Evolutionary conservation across 805 yeast genomes (phyloP).

Genomic region (Teunomyces aglyptinius): DNA sequence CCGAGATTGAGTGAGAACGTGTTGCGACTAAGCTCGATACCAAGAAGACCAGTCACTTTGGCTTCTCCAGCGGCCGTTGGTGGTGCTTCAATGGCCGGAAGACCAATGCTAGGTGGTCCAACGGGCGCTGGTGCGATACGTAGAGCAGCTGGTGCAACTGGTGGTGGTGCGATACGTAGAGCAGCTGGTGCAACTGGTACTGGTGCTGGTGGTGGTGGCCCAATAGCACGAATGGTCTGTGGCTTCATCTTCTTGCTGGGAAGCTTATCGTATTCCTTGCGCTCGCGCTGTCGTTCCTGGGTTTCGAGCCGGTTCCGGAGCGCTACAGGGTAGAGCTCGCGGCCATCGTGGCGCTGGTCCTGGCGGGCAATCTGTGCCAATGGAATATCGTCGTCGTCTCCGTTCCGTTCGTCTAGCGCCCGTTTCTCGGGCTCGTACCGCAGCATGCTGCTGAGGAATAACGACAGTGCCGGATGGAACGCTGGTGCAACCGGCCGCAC

Average conservation of each 20-base stretch:
- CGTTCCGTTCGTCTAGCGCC: not conserved
- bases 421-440: not conserved
- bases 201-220: too few relatives aligned
- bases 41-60: conserved; percentile 18
- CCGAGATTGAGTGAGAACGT: not conserved
- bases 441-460: not conserved
- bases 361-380: not conserved
- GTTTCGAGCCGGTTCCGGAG: conserved; percentile 5
- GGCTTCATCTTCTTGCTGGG: conserved; percentile 11
- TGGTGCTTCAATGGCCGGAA: too few relatives aligned
- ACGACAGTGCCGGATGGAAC: too few relatives aligned
- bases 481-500: too few relatives aligned
- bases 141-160: too few relatives aligned
- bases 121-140: too few relatives aligned
- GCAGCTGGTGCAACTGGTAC: too few relatives aligned
- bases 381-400: not conserved
- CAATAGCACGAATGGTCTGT: too few relatives aligned
- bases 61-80: too few relatives aligned
- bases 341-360: not conserved
- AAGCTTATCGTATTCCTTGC: not conserved
- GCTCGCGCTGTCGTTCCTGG: conserved; percentile 5
- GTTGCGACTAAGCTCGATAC: conserved; percentile 15
- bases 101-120: too few relatives aligned
- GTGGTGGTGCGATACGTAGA: too few relatives aligned
- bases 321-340: conserved; percentile 2